These are phyloP conservation scores for Lactifluus subvellereus DNA, from an alignment of 768 basidiomycete species.

Conservation along the genomic window DNA sequence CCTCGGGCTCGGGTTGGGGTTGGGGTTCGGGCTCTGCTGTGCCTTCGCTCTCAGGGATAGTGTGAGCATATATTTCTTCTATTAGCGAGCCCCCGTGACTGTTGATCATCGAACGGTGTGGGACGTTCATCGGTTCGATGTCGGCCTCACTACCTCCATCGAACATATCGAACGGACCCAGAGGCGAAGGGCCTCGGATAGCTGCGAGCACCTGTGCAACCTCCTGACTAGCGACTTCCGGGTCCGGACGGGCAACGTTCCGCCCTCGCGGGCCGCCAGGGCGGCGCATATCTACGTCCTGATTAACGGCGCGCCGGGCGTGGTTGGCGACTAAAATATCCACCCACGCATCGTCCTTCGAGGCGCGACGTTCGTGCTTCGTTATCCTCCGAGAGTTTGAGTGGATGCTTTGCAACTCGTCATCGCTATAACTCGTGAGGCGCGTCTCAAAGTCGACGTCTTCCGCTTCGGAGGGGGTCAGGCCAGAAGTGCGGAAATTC, in stretches of 20 bases:
- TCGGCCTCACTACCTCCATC: conserved; percentile 32
- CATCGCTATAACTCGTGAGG: conserved; percentile 55
- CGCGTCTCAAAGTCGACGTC: conserved; percentile 80
- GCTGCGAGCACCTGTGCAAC: conserved; percentile 65
- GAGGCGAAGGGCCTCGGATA: conserved; percentile 35
- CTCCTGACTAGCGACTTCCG: conserved; percentile 68
- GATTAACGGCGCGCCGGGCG: conserved; percentile 45
- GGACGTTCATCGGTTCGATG: conserved; percentile 25
- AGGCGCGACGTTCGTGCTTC: conserved; percentile 38
- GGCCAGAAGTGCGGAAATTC: conserved; percentile 41
- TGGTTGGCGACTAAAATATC: conserved; percentile 72
- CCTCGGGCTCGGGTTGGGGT: no score
- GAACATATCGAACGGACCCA: conserved; percentile 28
- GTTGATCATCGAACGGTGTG: conserved; percentile 16
- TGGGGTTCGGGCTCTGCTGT: conserved; percentile 10
- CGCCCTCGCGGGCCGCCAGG: conserved; percentile 28
- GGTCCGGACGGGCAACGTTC: conserved; percentile 46
- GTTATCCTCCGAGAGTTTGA: conserved; percentile 27
- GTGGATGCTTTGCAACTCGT: conserved; percentile 30
- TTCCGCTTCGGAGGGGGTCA: conserved; percentile 71
- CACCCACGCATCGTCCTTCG: conserved; percentile 77
- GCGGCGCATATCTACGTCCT: conserved; percentile 42
- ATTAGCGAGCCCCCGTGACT: background rate
- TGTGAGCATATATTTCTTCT: conserved; percentile 10
- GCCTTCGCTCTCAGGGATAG: background rate